phyloP scores from a whole-genome alignment of 1,284 basidiomycete genomes.

The Xerocomus amazonicus region DNA sequence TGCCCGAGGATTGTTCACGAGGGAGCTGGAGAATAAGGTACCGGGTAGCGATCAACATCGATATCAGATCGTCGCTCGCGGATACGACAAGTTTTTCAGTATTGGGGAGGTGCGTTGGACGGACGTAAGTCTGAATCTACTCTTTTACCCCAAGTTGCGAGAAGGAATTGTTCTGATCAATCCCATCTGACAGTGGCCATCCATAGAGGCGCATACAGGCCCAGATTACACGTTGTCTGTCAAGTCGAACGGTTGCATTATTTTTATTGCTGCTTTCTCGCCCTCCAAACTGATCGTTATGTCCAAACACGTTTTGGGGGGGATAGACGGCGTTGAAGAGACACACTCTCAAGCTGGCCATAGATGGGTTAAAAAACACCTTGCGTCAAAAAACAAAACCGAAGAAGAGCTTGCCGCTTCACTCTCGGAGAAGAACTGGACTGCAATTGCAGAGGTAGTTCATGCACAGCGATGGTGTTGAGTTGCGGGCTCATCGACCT shows the following conservation, averaged over 20 bases:
- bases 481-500: neutral
- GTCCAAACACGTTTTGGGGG: constrained; percentile 88
- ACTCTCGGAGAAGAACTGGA: constrained; percentile 85
- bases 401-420: constrained; percentile 70
- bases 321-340: constrained; percentile 33
- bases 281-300: constrained; percentile 78
- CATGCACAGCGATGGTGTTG: neutral
- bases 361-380: constrained; percentile 77
- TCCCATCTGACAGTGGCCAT: constrained; percentile 63
- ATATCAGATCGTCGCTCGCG: constrained; percentile 82
- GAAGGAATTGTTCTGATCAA: neutral
- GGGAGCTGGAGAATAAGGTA: constrained; percentile 30
- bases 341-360: constrained; percentile 81
- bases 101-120: constrained; percentile 96
- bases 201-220: constrained; percentile 68
- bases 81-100: constrained; percentile 99
- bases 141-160: neutral
- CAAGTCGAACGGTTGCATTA: constrained; percentile 98
- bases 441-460: constrained; percentile 85
- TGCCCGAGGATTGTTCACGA: constrained; percentile 83
- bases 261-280: constrained; percentile 89
- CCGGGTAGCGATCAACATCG: constrained; percentile 22
- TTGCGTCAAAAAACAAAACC: constrained; percentile 61
- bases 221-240: constrained; percentile 87
- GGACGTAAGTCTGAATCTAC: constrained; percentile 51